phyloP scores from a whole-genome alignment of 495 filamentous ascomycete genomes.

The Parathielavia appendiculata region DNA sequence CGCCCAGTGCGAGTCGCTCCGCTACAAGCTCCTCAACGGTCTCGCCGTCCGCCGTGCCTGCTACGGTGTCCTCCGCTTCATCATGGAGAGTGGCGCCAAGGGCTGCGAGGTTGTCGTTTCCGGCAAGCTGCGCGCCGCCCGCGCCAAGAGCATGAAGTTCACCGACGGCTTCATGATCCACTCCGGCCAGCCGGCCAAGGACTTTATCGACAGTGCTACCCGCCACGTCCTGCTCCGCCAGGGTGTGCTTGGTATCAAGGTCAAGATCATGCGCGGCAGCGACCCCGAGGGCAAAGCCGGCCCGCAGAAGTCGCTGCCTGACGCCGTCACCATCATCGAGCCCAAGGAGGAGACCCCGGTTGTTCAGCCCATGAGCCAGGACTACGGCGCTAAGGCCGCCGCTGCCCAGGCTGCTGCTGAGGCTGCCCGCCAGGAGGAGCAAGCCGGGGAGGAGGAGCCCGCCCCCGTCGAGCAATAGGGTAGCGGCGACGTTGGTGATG shows the following conservation, averaged over 20 bases:
- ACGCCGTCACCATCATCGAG: constrained; percentile 98
- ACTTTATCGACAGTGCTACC: constrained; percentile 97
- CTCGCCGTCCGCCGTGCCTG: constrained; percentile 94
- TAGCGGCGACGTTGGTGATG: constrained; percentile 12
- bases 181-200: constrained; percentile 98
- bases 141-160: constrained; percentile 99
- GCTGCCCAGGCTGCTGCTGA: constrained; percentile 66
- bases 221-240: constrained; percentile 99
- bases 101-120: constrained; percentile 99
- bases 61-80: constrained; percentile 99
- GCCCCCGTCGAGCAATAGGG: constrained; percentile 49
- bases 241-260: constrained; percentile 99
- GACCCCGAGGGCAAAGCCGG: constrained; percentile 99
- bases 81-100: constrained; percentile 99
- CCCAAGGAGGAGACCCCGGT: constrained; percentile 97
- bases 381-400: constrained; percentile 95
- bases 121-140: constrained; percentile 95
- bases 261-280: constrained; percentile 99
- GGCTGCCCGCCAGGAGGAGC: constrained; percentile 65
- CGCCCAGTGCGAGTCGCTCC: constrained; percentile 98
- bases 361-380: constrained; percentile 88
- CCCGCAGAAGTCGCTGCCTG: constrained; percentile 91
- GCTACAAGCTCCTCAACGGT: constrained; percentile 99
- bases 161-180: constrained; percentile 99
- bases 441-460: constrained; percentile 47